Percentiles rank a stretch among this genome's conserved stretches.
These are phyloP conservation scores for Puya raimondii DNA, from an alignment of 176 grass and related monocot genomes.

Conservation along the genomic window DNA sequence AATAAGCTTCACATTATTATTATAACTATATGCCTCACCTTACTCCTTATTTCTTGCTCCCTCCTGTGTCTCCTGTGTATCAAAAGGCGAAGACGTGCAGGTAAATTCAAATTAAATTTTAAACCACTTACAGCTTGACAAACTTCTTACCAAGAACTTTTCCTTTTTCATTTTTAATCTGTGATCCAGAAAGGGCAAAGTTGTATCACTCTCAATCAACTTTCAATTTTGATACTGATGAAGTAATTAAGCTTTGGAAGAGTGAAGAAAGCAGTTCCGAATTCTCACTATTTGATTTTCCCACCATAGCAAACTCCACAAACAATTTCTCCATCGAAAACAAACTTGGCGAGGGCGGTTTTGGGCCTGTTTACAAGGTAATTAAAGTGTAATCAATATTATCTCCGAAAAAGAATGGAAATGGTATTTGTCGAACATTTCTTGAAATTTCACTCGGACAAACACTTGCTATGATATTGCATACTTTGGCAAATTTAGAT, in stretches of 20 bases:
- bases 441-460: neutral
- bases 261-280: neutral
- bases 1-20: neutral
- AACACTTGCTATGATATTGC: neutral
- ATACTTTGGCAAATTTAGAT: too few relatives aligned
- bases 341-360: neutral
- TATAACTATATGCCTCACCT: neutral
- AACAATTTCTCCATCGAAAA: constrained; percentile 2
- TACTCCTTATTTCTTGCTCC: neutral
- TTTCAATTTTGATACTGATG: neutral
- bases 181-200: too few relatives aligned
- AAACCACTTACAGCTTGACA: neutral
- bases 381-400: neutral
- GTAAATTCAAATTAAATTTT: neutral
- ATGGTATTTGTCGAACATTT: neutral
- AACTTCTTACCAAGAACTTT: neutral
- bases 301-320: neutral
- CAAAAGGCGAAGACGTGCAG: neutral
- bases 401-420: neutral
- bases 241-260: neutral
- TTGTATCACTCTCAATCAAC: too few relatives aligned
- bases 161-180: too few relatives aligned
- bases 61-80: neutral
- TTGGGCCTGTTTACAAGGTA: constrained; percentile 1
- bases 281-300: neutral